These are phyloP conservation scores for Zymoseptoria crescenta DNA, from an alignment of 2,329 filamentous ascomycete species.

Conservation along the genomic window DNA sequence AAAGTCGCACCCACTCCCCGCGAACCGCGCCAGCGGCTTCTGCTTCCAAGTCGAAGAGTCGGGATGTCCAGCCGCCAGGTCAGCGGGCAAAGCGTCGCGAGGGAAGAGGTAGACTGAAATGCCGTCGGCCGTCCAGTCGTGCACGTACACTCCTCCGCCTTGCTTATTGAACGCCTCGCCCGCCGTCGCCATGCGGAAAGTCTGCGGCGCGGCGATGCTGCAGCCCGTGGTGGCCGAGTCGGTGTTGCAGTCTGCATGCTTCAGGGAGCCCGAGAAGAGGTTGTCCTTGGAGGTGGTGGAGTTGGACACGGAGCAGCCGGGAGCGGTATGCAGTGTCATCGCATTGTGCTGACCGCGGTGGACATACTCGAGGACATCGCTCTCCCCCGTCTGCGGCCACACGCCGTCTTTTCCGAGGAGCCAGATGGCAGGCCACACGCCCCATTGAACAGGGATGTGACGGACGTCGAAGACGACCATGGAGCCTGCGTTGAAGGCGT, in stretches of 20 bases:
- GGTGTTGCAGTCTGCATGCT: conserved; percentile 24
- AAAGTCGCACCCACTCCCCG: conserved; percentile 60
- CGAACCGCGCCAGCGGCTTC: conserved; percentile 59
- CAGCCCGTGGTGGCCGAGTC: conserved; percentile 41
- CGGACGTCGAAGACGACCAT: conserved; percentile 44
- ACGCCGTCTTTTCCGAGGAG: conserved; percentile 25
- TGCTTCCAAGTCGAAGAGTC: conserved; percentile 60
- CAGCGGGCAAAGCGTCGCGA: conserved; percentile 55
- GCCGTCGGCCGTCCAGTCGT: conserved; percentile 57
- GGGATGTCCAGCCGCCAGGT: conserved; percentile 54
- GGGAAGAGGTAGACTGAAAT: conserved; percentile 82
- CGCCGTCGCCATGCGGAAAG: conserved; percentile 25
- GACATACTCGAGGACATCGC: conserved; percentile 44
- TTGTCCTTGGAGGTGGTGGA: conserved; percentile 12
- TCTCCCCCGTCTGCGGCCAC: conserved; percentile 38
- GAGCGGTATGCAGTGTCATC: conserved; percentile 42
- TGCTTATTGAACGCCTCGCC: conserved; percentile 47
- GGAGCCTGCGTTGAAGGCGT: conserved; percentile 41
- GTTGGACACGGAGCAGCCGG: conserved; percentile 36
- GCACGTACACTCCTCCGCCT: conserved; percentile 41
- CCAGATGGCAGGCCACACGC: conserved; percentile 47
- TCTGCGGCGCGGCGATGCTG: conserved; percentile 32
- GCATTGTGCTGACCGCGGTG: conserved; percentile 36
- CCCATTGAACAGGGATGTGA: conserved; percentile 46
- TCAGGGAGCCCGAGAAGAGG: conserved; percentile 19